Base-by-base conservation (phyloP, 805 yeast species). In the Saturnispora kantuleensis region DNA sequence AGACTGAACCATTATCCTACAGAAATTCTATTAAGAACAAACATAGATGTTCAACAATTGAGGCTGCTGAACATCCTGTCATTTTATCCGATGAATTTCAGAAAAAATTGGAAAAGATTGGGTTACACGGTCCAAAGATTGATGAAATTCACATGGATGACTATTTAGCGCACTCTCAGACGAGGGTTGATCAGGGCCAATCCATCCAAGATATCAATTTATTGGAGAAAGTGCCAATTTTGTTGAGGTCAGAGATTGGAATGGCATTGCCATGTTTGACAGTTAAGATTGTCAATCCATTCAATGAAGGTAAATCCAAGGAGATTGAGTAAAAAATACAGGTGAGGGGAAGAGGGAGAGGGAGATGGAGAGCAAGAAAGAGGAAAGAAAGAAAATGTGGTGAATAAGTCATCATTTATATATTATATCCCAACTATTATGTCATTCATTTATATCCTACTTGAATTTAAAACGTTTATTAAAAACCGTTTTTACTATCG, bases 201-300 rank as follows among this genome's bases (percentile, higher is more conserved):
- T 71, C 69, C 56, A 74, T 93, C 39, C 97, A 93, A 67, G 95
- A 85, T 56, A 80, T 90, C 42, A 72, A 75, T 50, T 90, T 85
- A 56, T 67, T 89, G 56, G 73, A 73, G 41, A 81, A 78, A 54
- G 82, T 90, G 40, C 97, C 97, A 9, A 79, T 90, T 30, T 68
- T 90, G 49, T 69, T 93, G 51, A 73, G 96, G 56, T 87, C 96
- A 0, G 97, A 89, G 60, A 77, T 88, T 42, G 97, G 96, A 41
- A 87, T 87, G 89, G 90, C 96, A 2, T 70, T 90, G 44, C 98
- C 98, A 13, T 90, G 97, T 62, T 72, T 90, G 55, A 86, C 96
- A 3, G 96, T 93, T 12, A 76, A 96, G 55, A 84, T 90, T 7
- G 69, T 89, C 57, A 90, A 90, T 56, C 98, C 98, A 30, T 90